These are phyloP conservation scores for Evernia prunastri DNA, from an alignment of 495 filamentous ascomycete genomes.

Conservation along the genomic window DNA sequence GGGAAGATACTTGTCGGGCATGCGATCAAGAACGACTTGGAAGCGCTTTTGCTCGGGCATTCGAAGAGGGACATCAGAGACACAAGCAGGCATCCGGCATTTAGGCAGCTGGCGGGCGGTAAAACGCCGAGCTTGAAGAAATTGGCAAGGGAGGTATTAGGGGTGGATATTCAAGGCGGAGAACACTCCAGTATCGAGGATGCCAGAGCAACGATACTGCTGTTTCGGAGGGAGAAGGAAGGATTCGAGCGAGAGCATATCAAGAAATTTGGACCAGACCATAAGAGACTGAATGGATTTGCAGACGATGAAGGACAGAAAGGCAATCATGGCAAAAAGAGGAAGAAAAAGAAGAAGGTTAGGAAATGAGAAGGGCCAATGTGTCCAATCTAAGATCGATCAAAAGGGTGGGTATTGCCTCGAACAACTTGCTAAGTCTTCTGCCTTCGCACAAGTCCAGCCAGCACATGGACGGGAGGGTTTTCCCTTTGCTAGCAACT, in stretches of 20 bases:
- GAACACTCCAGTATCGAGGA: constrained; percentile 77
- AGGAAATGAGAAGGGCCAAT: constrained; percentile 21
- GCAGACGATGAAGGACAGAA: constrained; percentile 36
- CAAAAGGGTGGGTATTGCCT: background rate
- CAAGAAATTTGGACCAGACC: constrained; percentile 51
- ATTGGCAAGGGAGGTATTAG: constrained; percentile 69
- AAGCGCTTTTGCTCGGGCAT: constrained; percentile 67
- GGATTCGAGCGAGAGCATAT: constrained; percentile 75
- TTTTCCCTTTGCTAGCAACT: background rate
- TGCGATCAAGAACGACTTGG: constrained; percentile 79
- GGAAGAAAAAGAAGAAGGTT: constrained; percentile 41
- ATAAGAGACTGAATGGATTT: constrained; percentile 36
- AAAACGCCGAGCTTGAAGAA: constrained; percentile 70
- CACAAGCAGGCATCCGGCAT: constrained; percentile 69
- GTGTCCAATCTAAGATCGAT: background rate
- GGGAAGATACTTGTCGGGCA: constrained; percentile 79
- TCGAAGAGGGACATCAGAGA: constrained; percentile 73
- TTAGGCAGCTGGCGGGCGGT: constrained; percentile 66
- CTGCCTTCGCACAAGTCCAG: background rate
- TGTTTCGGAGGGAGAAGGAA: constrained; percentile 74
- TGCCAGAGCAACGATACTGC: constrained; percentile 78
- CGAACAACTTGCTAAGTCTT: background rate
- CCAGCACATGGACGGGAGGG: background rate
- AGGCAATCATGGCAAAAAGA: constrained; percentile 37
- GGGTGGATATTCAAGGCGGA: constrained; percentile 75